Evolutionary conservation across 2,329 filamentous ascomycete genomes (phyloP).

Genomic region (Remersonia thermophila): DNA sequence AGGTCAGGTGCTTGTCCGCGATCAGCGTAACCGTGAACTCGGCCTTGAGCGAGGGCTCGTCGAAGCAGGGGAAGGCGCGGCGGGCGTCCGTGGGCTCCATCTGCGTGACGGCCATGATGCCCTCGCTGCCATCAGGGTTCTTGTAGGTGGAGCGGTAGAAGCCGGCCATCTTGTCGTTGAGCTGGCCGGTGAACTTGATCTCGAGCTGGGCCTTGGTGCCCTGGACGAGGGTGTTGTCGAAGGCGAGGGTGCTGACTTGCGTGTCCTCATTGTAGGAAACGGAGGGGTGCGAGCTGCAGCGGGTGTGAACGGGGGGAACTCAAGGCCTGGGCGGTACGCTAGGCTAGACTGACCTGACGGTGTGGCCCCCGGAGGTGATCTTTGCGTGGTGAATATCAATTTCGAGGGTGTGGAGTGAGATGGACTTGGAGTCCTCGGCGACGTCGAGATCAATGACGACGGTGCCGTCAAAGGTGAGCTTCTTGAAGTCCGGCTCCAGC

Average conservation of each 20-base stretch:
- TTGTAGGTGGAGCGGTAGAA: constrained; percentile 91
- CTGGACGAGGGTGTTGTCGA: constrained; percentile 59
- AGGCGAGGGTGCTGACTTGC: constrained; percentile 72
- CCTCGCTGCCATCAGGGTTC: constrained; percentile 62
- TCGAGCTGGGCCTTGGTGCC: constrained; percentile 67
- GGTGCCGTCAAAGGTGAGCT: constrained; percentile 73
- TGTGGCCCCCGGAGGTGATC: constrained; percentile 47
- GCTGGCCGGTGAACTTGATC: constrained; percentile 61
- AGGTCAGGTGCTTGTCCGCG: constrained; percentile 81
- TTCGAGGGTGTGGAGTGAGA: constrained; percentile 80
- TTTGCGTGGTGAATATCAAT: constrained; percentile 68
- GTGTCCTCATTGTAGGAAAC: constrained; percentile 64
- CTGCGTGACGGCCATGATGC: constrained; percentile 80
- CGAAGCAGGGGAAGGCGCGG: constrained; percentile 89
- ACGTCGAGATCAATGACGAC: constrained; percentile 83
- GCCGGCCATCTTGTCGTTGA: constrained; percentile 84
- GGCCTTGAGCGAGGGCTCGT: constrained; percentile 88
- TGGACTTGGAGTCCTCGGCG: constrained; percentile 67
- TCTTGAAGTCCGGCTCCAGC: constrained; percentile 80
- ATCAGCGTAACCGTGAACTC: constrained; percentile 84
- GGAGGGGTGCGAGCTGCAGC: constrained; percentile 48
- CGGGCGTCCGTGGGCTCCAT: constrained; percentile 95
- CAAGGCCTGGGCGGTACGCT: too few relatives aligned
- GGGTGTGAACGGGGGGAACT: constrained; percentile 7
- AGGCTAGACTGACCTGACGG: constrained; percentile 28